Evolutionary conservation across 805 yeast species (phyloP), one percentile per base, ranked within the genome.

Genomic region (Ogataea saltuana): DNA sequence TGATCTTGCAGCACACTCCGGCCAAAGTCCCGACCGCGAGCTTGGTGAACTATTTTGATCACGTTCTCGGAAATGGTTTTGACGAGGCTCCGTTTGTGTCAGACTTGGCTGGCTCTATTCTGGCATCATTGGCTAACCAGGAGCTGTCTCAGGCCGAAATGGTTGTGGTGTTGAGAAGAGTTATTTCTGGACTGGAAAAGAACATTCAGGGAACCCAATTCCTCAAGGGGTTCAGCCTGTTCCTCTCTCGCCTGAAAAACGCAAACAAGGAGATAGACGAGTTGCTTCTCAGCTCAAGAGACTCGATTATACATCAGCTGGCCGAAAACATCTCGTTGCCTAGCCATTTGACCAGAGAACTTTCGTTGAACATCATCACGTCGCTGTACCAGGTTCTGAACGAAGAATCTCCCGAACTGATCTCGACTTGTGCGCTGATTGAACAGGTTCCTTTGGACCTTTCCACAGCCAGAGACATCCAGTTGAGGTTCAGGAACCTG

Each of bases 361-460:
- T 58, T 13, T 67, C 90, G 5, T 48, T 63, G 13, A 49, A 50
- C 47, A 35, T 55, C 1, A 64, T 83, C n/a, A 64, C 71, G n/a
- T 58, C 80, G 26, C 53, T 83, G 4, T 58, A 61, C 3, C 55
- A 64, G 0, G 51, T 72, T 10, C 40, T 60, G 23, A 54, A 58
- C 19, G 47, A 41, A 9, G 52, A 50, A 18, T 44, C 47, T 6
- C 61, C 64, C 4, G 59, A 53, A 20, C 39, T 53, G 1, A 37
- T 63, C 15, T 41, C 42, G n/a, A 78, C 75, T 39, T 75, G 83
- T 46, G 64, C 72, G 39, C 55, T 77, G 2, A 76, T 90, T 36
- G 97, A 88, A 59, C 78, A 81, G 45, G 74, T 83, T 6, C 95
- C 96, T 0, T 69, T 83, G 39, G 76, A 76, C n/a, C 64, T 89